A percentile compares a stretch with the other conserved stretches of the same genome.
These are phyloP conservation scores for Paraphoma sp. DNA, from an alignment of 2,329 filamentous ascomycete species.

Conservation along the genomic window DNA sequence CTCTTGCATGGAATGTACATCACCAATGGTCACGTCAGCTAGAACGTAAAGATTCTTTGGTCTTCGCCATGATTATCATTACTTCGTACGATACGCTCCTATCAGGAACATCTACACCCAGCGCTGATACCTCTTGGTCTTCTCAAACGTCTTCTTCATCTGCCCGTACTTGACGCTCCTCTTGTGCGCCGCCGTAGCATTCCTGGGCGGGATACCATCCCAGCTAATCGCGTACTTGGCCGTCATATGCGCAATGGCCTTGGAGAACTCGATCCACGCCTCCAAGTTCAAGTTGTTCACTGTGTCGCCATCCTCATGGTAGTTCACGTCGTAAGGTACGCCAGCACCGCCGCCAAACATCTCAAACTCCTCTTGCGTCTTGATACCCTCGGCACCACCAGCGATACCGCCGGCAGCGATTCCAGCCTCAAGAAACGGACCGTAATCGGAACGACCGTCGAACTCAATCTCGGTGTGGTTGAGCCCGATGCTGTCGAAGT, in stretches of 20 bases:
- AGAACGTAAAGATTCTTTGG: no score
- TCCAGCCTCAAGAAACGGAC: conserved; percentile 42
- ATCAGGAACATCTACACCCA: conserved; percentile 19
- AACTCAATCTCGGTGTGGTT: conserved; percentile 43
- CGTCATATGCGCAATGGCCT: conserved; percentile 63
- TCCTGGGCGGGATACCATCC: conserved; percentile 38
- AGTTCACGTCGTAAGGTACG: conserved; percentile 40
- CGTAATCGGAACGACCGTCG: conserved; percentile 49
- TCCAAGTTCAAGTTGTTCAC: conserved; percentile 42
- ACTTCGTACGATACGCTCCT: background rate
- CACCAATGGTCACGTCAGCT: no score
- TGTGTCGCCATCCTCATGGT: conserved; percentile 47
- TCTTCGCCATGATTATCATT: no score
- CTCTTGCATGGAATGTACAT: no score
- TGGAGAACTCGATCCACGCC: conserved; percentile 59
- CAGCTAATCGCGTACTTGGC: conserved; percentile 45
- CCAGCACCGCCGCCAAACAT: conserved; percentile 45
- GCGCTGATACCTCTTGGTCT: conserved; percentile 28
- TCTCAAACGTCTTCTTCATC: conserved; percentile 26
- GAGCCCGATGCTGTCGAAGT: conserved; percentile 33
- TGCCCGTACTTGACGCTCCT: conserved; percentile 24
- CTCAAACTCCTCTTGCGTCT: conserved; percentile 43
- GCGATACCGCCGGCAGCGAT: conserved; percentile 47
- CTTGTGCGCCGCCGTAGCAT: conserved; percentile 27
- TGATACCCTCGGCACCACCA: conserved; percentile 48